Conservation (phyloP, 108 stramenopile genomes). For the Cyclostephanos invisitatus region DNA sequence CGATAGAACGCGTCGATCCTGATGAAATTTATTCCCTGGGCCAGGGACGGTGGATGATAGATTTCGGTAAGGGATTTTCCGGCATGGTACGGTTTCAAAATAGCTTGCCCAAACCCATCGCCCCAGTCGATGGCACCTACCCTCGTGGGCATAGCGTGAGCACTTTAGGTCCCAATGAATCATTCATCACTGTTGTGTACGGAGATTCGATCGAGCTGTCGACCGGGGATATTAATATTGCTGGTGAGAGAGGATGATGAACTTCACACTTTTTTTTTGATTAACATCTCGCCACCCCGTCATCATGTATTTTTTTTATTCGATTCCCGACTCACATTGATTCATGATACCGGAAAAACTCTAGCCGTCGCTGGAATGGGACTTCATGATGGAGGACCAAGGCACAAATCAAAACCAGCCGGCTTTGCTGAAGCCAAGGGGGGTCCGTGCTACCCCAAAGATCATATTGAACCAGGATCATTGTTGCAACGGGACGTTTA, state of each 20-base stretch:
- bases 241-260: slow-evolving; percentile 5
- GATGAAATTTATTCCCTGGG: slow-evolving; percentile 44
- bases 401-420: slow-evolving; percentile 27
- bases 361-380: slow-evolving; percentile 49
- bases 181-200: slow-evolving; percentile 44
- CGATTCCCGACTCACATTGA: background rate
- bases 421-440: slow-evolving; percentile 41
- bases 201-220: slow-evolving; percentile 38
- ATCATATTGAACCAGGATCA: slow-evolving; percentile 39
- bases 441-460: slow-evolving; percentile 48
- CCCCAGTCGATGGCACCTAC: slow-evolving; percentile 29
- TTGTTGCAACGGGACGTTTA: slow-evolving; percentile 51
- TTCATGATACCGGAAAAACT: background rate
- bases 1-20: slow-evolving; percentile 35
- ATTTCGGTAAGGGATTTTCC: slow-evolving; percentile 54
- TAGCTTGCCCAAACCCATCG: slow-evolving; percentile 47
- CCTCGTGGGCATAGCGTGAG: slow-evolving; percentile 42
- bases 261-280: background rate
- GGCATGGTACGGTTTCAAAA: slow-evolving; percentile 50
- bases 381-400: slow-evolving; percentile 40
- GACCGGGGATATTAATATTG: slow-evolving; percentile 43
- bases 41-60: slow-evolving; percentile 51
- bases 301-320: background rate
- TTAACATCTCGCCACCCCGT: background rate
- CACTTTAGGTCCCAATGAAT: slow-evolving; percentile 28